phyloP scores from a whole-genome alignment of 2,329 filamentous ascomycete species.

The Ramularia endophylla region DNA sequence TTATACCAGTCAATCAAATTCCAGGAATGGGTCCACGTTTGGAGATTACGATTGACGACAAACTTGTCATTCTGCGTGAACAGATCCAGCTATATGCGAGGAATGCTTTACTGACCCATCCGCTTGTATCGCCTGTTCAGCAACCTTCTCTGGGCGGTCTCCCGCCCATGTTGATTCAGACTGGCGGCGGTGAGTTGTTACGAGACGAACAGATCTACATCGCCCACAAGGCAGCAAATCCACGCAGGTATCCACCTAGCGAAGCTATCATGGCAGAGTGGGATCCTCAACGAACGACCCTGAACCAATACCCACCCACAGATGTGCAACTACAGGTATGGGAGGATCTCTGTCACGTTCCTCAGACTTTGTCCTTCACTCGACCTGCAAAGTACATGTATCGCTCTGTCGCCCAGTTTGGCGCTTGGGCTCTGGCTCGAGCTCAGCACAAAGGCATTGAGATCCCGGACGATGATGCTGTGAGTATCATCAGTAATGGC shows the following conservation, averaged over 20 bases:
- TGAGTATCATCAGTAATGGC: slow-evolving; percentile 66
- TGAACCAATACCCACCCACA: slow-evolving; percentile 71
- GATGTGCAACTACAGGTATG: slow-evolving; percentile 92
- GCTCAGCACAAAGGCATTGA: slow-evolving; percentile 77
- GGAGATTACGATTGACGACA: slow-evolving; percentile 64
- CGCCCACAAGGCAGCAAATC: slow-evolving; percentile 89
- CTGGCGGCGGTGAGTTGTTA: slow-evolving; percentile 81
- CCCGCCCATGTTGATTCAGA: slow-evolving; percentile 78
- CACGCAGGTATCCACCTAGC: slow-evolving; percentile 65
- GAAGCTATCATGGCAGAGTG: slow-evolving; percentile 58
- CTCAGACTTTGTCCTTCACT: slow-evolving; percentile 90
- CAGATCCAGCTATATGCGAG: slow-evolving; percentile 87
- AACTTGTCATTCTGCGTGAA: slow-evolving; percentile 69
- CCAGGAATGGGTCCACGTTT: slow-evolving; percentile 38
- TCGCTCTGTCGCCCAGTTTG: slow-evolving; percentile 84
- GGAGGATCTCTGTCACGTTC: slow-evolving; percentile 92
- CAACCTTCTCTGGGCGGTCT: slow-evolving; percentile 86
- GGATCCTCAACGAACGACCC: slow-evolving; percentile 47
- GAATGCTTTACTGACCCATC: slow-evolving; percentile 79
- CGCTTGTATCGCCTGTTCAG: slow-evolving; percentile 81
- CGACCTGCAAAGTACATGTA: slow-evolving; percentile 97
- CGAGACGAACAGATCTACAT: slow-evolving; percentile 93
- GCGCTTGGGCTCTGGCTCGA: slow-evolving; percentile 80
- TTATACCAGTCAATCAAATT: slow-evolving; percentile 14
- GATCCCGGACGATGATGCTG: slow-evolving; percentile 70